Evolutionary conservation across 768 basidiomycete genomes (phyloP), one percentile per base, ranked within the genome.

Genomic region (Leucocoprinus leucothites): DNA sequence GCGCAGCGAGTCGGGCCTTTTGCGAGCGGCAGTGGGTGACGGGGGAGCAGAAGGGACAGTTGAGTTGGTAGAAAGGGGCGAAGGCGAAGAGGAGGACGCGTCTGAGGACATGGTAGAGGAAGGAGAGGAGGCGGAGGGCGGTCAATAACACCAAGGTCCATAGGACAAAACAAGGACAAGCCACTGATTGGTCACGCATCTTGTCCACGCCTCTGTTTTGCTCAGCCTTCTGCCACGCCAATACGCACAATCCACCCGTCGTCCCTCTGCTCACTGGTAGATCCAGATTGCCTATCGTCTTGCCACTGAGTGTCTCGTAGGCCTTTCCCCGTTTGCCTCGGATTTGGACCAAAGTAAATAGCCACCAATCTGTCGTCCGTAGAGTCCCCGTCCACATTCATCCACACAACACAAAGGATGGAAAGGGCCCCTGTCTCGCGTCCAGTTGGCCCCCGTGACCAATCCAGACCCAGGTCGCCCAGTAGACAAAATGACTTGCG

Each of bases 401-500:
- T 56, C 57, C 48, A 59, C 46, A 59, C 61, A 38, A 34, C 6
- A 57, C 26, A 31, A 47, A 25, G 45, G 45, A 67, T 62, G 63
- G 66, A 67, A 52, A 60, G 61, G 28, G 54, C 66, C 49, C 58
- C 56, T 43, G 59, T 64, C 56, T 61, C 60, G 44, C 75, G 80
- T 51, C 82, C 82, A 38, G 67, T 74, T 53, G 84, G 84, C 24
- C 84, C 83, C 42, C 79, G 82, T 28, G 72, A 76, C 5, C 79
- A 76, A 0, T 66, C 71, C 25, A 65, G 42, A 57, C 57, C 52
- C 43, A 41, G 49, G 61, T 51, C 53, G 19, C 45, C 52, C 35
- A 22, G 46, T 14, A 49, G 16, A 13, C 14, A 41, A 19, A 40
- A 57, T 13, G 13, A 21, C 4, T 18, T 52, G n/a, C 18, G 26